Conservation (phyloP, 1,284 basidiomycete genomes). For the Takashimella tepidaria region DNA sequence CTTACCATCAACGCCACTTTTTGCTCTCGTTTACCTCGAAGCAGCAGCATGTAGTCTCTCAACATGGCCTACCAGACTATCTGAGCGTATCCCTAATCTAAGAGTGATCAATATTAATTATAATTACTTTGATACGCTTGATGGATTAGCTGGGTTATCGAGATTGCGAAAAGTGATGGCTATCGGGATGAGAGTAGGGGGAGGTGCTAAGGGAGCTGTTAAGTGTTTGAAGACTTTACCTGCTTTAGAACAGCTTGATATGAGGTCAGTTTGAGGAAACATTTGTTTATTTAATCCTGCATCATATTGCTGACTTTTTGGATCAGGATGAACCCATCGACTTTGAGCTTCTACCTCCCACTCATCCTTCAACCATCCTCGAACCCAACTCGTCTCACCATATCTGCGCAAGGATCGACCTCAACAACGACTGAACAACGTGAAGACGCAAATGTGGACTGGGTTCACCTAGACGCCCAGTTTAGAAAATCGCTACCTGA, state of each 20-base stretch:
- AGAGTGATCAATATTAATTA: constrained; percentile 92
- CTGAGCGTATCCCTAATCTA: constrained; percentile 71
- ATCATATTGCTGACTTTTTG: neutral
- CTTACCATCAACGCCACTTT: constrained; percentile 59
- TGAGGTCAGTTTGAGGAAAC: constrained; percentile 67
- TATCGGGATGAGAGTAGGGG: constrained; percentile 69
- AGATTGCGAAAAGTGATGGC: constrained; percentile 75
- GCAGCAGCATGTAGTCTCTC: constrained; percentile 83
- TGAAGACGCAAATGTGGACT: constrained; percentile 13
- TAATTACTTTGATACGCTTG: constrained; percentile 74
- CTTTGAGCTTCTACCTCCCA: constrained; percentile 89
- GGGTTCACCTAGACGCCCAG: constrained; percentile 70
- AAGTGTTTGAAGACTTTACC: constrained; percentile 64
- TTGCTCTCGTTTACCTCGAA: constrained; percentile 89
- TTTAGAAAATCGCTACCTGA: constrained; percentile 86
- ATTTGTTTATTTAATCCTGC: neutral
- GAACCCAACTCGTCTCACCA: too few species aligned
- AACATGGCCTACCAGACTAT: constrained; percentile 63
- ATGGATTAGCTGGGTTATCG: constrained; percentile 64
- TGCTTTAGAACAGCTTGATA: constrained; percentile 78
- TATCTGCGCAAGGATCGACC: constrained; percentile 1
- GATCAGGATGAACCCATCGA: constrained; percentile 85
- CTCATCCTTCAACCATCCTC: constrained; percentile 56
- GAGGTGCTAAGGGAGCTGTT: constrained; percentile 57
- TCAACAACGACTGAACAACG: neutral